A percentile compares a stretch with the other conserved stretches of the same genome.
phyloP scores from a whole-genome alignment of 2,329 filamentous ascomycete species.

The Thyridium curvatum region DNA sequence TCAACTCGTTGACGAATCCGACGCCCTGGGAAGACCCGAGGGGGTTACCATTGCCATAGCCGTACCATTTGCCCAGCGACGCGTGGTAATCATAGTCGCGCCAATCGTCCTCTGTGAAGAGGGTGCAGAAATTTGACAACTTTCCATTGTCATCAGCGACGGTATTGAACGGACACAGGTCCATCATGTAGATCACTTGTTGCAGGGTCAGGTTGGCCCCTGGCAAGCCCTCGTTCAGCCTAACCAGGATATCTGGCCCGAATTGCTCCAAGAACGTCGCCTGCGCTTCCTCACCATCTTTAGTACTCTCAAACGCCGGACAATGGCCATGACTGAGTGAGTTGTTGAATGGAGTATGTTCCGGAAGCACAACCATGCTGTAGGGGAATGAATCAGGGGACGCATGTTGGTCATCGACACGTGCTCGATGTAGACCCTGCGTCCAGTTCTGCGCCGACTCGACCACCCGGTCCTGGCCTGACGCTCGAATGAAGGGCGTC shows the following conservation, averaged over 20 bases:
- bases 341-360: slow-evolving; percentile 65
- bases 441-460: slow-evolving; percentile 69
- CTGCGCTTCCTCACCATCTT: slow-evolving; percentile 44
- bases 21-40: slow-evolving; percentile 81
- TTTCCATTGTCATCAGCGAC: slow-evolving; percentile 53
- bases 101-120: slow-evolving; percentile 75
- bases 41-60: slow-evolving; percentile 68
- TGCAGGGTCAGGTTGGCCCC: slow-evolving; percentile 57
- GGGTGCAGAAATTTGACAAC: slow-evolving; percentile 65
- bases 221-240: slow-evolving; percentile 62
- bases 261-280: slow-evolving; percentile 57
- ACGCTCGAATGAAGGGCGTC: slow-evolving; percentile 42
- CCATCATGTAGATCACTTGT: slow-evolving; percentile 73
- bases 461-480: slow-evolving; percentile 32
- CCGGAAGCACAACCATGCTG: slow-evolving; percentile 62
- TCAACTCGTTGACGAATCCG: slow-evolving; percentile 81
- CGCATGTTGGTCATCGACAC: slow-evolving; percentile 21
- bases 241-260: slow-evolving; percentile 57
- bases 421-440: slow-evolving; percentile 61
- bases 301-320: slow-evolving; percentile 56
- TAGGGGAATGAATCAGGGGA: slow-evolving; percentile 38
- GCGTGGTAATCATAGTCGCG: slow-evolving; percentile 73
- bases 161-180: slow-evolving; percentile 80
- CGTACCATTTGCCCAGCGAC: slow-evolving; percentile 78
- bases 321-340: slow-evolving; percentile 69